A percentile compares a stretch with the other conserved stretches of the same genome.
Evolutionary conservation across 306 rosid species (phyloP).

Genomic region (Vigna reflexopilosa): DNA sequence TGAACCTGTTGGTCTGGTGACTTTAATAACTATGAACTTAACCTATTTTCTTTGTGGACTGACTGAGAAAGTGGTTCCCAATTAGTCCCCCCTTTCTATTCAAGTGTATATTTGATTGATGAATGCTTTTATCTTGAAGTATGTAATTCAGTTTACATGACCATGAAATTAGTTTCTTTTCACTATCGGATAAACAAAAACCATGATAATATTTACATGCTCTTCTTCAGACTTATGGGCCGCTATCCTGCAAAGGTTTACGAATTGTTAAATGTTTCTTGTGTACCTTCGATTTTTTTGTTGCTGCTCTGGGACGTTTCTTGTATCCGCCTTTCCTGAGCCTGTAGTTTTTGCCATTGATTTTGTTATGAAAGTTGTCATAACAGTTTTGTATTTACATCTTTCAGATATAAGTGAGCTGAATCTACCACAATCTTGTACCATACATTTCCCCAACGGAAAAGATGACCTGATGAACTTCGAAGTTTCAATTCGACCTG

Average conservation of each 20-base stretch:
- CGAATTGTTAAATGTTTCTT: neutral
- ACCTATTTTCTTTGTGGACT: neutral
- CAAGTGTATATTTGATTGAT: neutral
- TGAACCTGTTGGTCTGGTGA: no score
- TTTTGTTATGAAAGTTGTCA: constrained; percentile 34
- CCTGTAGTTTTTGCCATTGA: constrained; percentile 16
- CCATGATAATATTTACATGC: constrained; percentile 11
- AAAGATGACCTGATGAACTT: constrained; percentile 97
- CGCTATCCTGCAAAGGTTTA: constrained; percentile 16
- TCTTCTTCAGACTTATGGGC: neutral
- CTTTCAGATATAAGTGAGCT: constrained; percentile 92
- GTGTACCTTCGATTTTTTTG: neutral
- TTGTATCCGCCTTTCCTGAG: neutral
- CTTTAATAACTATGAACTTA: neutral
- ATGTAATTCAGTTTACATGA: neutral
- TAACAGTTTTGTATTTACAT: constrained; percentile 36
- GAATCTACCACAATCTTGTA: constrained; percentile 86
- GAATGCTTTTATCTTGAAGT: neutral
- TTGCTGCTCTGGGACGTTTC: constrained; percentile 20
- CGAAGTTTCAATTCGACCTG: constrained; percentile 91
- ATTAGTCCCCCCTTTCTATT: constrained; percentile 7
- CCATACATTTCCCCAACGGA: constrained; percentile 85
- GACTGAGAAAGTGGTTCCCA: neutral
- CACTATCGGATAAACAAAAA: constrained; percentile 21
- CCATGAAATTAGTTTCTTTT: constrained; percentile 22